Conservation (phyloP, 108 stramenopile species). For the Conticribra weissflogii region DNA sequence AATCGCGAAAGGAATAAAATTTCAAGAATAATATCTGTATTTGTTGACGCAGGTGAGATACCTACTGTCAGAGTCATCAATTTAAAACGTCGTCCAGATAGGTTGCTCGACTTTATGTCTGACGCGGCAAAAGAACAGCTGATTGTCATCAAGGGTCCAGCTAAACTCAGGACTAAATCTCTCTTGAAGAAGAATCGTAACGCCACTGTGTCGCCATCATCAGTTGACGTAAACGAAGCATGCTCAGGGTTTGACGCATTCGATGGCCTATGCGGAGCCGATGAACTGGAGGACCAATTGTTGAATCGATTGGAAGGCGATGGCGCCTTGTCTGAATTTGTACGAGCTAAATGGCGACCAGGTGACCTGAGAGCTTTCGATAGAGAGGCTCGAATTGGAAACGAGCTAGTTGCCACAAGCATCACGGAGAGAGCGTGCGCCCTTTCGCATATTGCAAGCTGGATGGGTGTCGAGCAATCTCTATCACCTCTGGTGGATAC, state of each 20-base stretch:
- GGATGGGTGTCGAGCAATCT: conserved; percentile 56
- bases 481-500: conserved; percentile 5
- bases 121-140: conserved; percentile 59
- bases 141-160: conserved; percentile 59
- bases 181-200: not conserved
- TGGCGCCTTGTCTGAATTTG: conserved; percentile 50
- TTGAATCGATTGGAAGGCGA: conserved; percentile 29
- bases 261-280: conserved; percentile 61
- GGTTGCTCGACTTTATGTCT: conserved; percentile 57
- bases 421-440: conserved; percentile 73
- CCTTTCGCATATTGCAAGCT: conserved; percentile 73
- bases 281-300: conserved; percentile 44
- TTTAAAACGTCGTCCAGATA: conserved; percentile 67
- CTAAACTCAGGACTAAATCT: conserved; percentile 19
- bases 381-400: conserved; percentile 58
- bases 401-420: conserved; percentile 51
- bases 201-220: not conserved
- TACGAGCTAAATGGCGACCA: conserved; percentile 70
- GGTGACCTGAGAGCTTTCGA: conserved; percentile 79
- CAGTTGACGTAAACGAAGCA: conserved; percentile 15
- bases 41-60: conserved; percentile 40
- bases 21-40: conserved; percentile 23
- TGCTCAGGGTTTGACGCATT: conserved; percentile 62
- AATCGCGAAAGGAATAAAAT: conserved; percentile 2
- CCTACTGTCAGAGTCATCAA: conserved; percentile 71